Base-by-base conservation (phyloP, 2,329 filamentous ascomycete species). In the Cryoendolithus antarcticus region DNA sequence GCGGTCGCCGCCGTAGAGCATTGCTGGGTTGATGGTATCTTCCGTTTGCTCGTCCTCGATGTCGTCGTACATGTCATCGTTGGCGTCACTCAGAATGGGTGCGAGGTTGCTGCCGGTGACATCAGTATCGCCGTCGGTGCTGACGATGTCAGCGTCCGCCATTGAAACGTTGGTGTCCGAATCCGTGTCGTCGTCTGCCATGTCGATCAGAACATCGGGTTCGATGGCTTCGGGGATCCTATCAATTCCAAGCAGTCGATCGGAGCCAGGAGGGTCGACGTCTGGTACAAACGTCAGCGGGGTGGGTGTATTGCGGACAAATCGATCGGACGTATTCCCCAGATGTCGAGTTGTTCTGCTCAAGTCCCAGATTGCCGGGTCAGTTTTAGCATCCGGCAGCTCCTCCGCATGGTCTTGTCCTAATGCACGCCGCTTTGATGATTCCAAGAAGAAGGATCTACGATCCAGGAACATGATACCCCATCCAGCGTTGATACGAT, bases 381-480 rank as follows among this genome's bases (percentile, higher is more conserved):
- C 40, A 32, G 32, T 38, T 12, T 44, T 32, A 6, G 42, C 15
- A 30, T 47, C 51, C 2, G 51, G 49, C 34, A 49, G 37, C 4
- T 27, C 35, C 24, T 50, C 44, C 10, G 40, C 45, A 15, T 48
- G 40, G n/a, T 43, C 38, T 4, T 55, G 24, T 2, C 54, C 53
- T 9, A 58, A 39, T 8, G 53, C 54, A n/a, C 43, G 41, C 10
- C 44, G 33, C 13, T 52, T 34, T 29, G 27, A 44, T 10, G 41
- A 37, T 32, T 47, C 53, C 27, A 44, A 38, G 3, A 50, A 40
- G 39, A 63, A 63, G 6, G 56, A 56, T 30, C 55, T 48, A 4
- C 44, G 48, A 40, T 63, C 60, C 6, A 62, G 53, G 40, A 62
- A 62, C 43, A 57, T 55, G 24, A 62, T 53, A 6, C 44, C 45